A percentile compares a stretch with the other conserved stretches of the same genome.
Evolutionary conservation across 305 asterid genomes (phyloP).

Genomic region (Fraxinus sp.): DNA sequence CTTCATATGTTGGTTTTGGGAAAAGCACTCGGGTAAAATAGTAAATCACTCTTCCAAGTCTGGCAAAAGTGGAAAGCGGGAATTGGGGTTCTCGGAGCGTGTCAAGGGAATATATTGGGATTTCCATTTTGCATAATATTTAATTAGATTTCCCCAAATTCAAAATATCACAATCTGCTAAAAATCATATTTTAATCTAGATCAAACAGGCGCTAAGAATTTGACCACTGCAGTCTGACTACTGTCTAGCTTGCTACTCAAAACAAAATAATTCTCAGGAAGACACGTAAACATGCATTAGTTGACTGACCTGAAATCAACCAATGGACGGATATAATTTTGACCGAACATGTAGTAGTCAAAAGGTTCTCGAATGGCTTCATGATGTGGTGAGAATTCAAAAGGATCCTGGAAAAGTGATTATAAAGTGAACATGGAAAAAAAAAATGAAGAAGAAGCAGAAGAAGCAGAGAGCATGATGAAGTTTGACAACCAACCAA

Average conservation of each 20-base stretch:
- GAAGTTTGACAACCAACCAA: conserved; percentile 10
- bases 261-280: conserved; percentile 4
- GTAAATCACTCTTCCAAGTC: neutral
- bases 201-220: neutral
- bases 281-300: conserved; percentile 6
- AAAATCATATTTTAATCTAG: neutral
- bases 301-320: conserved; percentile 72
- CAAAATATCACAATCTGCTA: neutral
- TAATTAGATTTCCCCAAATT: neutral
- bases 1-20: neutral
- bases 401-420: conserved; percentile 67
- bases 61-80: neutral
- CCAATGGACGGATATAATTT: conserved; percentile 64
- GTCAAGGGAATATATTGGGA: neutral
- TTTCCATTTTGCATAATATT: neutral
- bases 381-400: conserved; percentile 70
- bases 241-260: conserved; percentile 6
- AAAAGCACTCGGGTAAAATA: neutral
- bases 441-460: neutral
- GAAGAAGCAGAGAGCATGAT: neutral
- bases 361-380: conserved; percentile 90
- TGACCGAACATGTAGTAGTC: conserved; percentile 88
- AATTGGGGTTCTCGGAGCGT: neutral
- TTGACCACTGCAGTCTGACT: conserved; percentile 1
- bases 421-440: conserved; percentile 19